Base-by-base conservation (phyloP, 352 stramenopile genomes). In the Phytophthora uliginosa region DNA sequence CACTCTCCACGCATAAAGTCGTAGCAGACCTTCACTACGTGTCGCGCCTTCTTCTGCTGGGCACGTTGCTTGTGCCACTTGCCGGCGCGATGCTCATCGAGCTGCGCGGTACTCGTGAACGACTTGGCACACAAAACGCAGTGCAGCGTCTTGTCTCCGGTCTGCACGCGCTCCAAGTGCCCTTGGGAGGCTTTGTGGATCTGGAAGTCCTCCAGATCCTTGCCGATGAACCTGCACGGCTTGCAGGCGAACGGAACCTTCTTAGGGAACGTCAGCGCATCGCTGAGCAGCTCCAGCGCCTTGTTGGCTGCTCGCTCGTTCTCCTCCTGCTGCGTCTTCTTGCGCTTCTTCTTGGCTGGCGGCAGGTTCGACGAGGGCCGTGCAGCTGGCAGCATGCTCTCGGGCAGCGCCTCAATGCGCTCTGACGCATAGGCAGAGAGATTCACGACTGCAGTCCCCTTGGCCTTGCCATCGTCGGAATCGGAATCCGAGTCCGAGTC, bases 171-270 rank as follows among this genome's bases (percentile, higher is more conserved):
- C 18, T 77, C 78, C 26, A 84, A 36, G 65, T 96, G 89, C 40
- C 75, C 73, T 1, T 69, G 62, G 26, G 88, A 92, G 34, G 68
- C 55, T 15, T 78, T 74, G 50, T 96, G 89, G 48, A 76, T 72
- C 53, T 91, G 59, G 31, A 95, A 93, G 2, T 89, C 81, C 8
- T 80, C 82, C 60, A 96, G 53, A 63, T 94, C 69, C 48, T 84
- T 83, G n/a, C 89, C 89, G 7, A 96, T 79, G 52, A 95, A 96
- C 22, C 71, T 81, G 62, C 89, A 96, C 12, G 81, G 82, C 71
- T 94, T 94, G 75, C 89, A 96, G 22, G 86, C 86, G 69, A 96
- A 95, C 61, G 89, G 89, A 20, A 94, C 84, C 62, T 87, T 92
- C 77, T 92, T 93, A 45, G 83, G 83, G 72, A 85, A 84, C 47